Conservation (phyloP, 2,329 filamentous ascomycete genomes). For the Trichoderma sp. region DNA sequence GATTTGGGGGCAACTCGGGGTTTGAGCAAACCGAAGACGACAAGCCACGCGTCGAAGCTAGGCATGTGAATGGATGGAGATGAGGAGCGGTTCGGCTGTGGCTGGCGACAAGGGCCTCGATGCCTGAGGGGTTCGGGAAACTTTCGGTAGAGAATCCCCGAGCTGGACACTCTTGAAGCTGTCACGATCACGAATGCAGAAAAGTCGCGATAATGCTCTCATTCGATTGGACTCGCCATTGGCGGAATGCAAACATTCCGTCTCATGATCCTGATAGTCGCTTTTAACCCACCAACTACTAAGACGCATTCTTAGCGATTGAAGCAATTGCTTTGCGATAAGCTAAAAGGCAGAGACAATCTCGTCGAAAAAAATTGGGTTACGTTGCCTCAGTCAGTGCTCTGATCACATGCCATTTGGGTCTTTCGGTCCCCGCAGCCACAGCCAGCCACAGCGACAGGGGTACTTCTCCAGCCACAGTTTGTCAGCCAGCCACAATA, state of each 20-base stretch:
- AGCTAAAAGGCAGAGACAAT: constrained; percentile 8
- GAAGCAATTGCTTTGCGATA: not conserved
- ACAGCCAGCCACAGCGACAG: not conserved
- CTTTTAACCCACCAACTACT: not conserved
- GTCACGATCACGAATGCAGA: not conserved
- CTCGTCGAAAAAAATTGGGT: not conserved
- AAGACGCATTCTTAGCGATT: not conserved
- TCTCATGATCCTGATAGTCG: not conserved
- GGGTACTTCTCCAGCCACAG: not conserved
- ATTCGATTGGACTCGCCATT: not conserved
- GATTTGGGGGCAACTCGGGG: not conserved
- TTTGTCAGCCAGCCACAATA: constrained; percentile 2
- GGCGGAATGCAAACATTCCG: constrained; percentile 10
- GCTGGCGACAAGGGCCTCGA: not conserved
- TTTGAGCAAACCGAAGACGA: not conserved
- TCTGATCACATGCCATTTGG: not conserved
- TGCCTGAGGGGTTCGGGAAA: not conserved
- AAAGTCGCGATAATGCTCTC: not conserved
- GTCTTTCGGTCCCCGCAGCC: not conserved
- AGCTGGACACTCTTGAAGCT: not conserved
- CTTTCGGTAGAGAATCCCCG: not conserved
- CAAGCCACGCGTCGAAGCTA: not conserved
- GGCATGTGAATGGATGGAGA: not conserved
- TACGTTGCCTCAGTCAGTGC: not conserved
- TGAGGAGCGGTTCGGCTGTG: not conserved